Evolutionary conservation across 2,329 filamentous ascomycete genomes (phyloP), one percentile per base, ranked within the genome.

Genomic region (Cyphellophora attinorum): DNA sequence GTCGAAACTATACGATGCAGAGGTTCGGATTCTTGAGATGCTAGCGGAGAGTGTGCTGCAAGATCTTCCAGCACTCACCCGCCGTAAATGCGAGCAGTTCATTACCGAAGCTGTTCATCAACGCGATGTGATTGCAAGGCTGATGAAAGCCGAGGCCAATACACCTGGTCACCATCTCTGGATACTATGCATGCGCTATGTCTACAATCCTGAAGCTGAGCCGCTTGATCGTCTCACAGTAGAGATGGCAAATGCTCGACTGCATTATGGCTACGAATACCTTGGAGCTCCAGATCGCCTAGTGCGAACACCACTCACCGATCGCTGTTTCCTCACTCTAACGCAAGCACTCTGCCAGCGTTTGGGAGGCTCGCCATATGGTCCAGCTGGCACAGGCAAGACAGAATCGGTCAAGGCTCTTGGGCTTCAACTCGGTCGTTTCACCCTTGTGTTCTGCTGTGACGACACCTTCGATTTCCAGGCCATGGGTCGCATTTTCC

Each of bases 381-480:
- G 91, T 33, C 91, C 91, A 47, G 91, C 91, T 39, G 91, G 91
- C 67, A 99, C 91, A 29, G 91, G 91, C 58, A 99, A 99, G 64
- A 99, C 91, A 0, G 91, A 99, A 57, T 98, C 91, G 2, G 91
- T 99, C 57, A 99, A 99, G 62, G 91, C 91, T 13, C 73, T 99
- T 16, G 93, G 91, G 67, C 74, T 98, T 3, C 88, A 98, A 58
- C 78, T 99, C 35, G 93, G 91, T 56, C 80, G 93, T 40, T 99
- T 98, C 58, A 98, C 93, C 2, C 75, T 99, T 16, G 93, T 99
- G 17, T 98, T 99, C 67, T 98, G 93, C 60, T 99, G 91, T 65
- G 91, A 99, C 55, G 91, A 98, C 61, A 98, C 91, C 0, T 99
- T 99, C 52, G 91, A 99, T 59, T 98, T 96, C 70, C 91, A 98